A percentile compares a stretch with the other conserved stretches of the same genome.
Conservation (phyloP, 2,329 filamentous ascomycete genomes). For the Apiospora hydei region DNA sequence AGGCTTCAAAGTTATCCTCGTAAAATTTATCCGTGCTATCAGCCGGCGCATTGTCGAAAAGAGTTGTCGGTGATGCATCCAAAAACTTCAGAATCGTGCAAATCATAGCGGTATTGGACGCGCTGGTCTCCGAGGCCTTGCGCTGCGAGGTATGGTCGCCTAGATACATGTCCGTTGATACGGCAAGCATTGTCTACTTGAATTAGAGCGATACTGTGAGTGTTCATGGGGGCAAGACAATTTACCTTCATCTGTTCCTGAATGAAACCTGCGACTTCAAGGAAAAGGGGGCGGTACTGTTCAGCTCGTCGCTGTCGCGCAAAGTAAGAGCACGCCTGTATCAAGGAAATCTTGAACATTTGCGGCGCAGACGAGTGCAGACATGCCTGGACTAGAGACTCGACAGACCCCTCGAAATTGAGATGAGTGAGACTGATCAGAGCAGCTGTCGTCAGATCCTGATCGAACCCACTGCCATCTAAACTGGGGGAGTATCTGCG, state of each 20-base stretch:
- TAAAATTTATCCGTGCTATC: conserved; percentile 47
- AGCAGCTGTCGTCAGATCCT: conserved; percentile 70
- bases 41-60: conserved; percentile 52
- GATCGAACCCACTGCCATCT: conserved; percentile 61
- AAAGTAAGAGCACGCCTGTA: conserved; percentile 70
- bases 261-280: conserved; percentile 63
- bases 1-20: conserved; percentile 56
- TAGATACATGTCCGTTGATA: conserved; percentile 47
- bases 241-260: conserved; percentile 62
- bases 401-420: conserved; percentile 65
- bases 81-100: conserved; percentile 65
- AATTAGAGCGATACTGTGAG: conserved; percentile 25
- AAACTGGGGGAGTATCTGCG: conserved; percentile 55
- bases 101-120: conserved; percentile 51
- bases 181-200: conserved; percentile 47
- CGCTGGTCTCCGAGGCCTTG: conserved; percentile 47
- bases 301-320: conserved; percentile 58
- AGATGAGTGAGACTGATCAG: conserved; percentile 71
- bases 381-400: conserved; percentile 63
- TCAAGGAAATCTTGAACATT: conserved; percentile 67
- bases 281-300: conserved; percentile 63
- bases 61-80: conserved; percentile 58
- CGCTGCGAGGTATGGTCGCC: conserved; percentile 49
- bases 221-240: conserved; percentile 15
- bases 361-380: conserved; percentile 63